Evolutionary conservation across 768 basidiomycete genomes (phyloP).

Genomic region (Lactarius indigo): DNA sequence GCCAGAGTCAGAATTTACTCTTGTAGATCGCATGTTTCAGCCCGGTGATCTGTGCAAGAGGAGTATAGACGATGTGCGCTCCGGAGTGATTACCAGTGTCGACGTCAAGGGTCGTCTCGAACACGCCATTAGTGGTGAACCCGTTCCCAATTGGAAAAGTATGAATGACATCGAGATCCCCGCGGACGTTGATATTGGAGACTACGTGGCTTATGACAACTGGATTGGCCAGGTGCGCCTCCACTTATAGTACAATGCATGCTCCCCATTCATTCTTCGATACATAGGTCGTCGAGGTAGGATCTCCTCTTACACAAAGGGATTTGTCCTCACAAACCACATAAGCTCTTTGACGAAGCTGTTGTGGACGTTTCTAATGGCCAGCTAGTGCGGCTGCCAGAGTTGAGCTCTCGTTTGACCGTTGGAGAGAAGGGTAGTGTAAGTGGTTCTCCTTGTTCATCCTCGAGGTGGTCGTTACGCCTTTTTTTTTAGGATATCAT

Average conservation of each 20-base stretch:
- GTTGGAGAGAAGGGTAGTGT: conserved; percentile 78
- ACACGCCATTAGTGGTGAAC: conserved; percentile 66
- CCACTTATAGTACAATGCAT: conserved; percentile 18
- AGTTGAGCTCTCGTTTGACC: conserved; percentile 69
- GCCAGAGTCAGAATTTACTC: conserved; percentile 59
- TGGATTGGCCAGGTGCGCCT: conserved; percentile 84
- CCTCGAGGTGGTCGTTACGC: conserved; percentile 12
- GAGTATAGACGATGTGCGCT: conserved; percentile 65
- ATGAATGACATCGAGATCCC: conserved; percentile 54
- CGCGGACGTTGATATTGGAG: conserved; percentile 65
- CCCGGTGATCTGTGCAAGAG: conserved; percentile 82
- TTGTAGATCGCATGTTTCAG: conserved; percentile 75
- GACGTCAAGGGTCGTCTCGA: conserved; percentile 63
- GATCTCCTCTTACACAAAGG: conserved; percentile 24
- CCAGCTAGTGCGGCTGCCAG: conserved; percentile 67
- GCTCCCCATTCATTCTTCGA: conserved; percentile 13
- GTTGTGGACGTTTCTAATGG: conserved; percentile 64
- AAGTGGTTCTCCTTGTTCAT: conserved; percentile 30
- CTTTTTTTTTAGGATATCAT: conserved; percentile 54
- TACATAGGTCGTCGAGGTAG: conserved; percentile 80
- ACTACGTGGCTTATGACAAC: conserved; percentile 77
- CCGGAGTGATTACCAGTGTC: conserved; percentile 68
- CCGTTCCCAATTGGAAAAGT: conserved; percentile 60
- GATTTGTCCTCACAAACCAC: conserved; percentile 20
- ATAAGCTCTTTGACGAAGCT: conserved; percentile 80